Base-by-base conservation (phyloP, 164 flowering plant species). In the Liquidambar formosana region DNA sequence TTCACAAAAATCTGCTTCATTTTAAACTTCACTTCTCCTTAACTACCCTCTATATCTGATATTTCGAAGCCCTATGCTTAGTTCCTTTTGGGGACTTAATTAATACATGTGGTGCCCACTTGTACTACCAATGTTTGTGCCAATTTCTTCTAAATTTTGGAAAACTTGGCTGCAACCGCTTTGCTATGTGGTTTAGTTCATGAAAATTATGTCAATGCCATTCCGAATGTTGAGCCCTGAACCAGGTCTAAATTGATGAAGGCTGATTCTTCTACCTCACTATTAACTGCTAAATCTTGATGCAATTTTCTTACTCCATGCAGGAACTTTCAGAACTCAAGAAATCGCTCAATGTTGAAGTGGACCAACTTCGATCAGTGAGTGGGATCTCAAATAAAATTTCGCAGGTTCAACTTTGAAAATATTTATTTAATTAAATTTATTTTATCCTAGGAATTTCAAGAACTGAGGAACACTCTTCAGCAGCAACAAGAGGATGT, bases 401-500 rank as follows among this genome's bases (percentile, higher is more conserved):
- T n/a, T 26, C 61, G 15, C 27, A 27, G 11, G 15, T 56, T 26
- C 53, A 6, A 13, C 3, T 41, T 22, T 4, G 3, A 10, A 9
- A 5, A 14, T 27, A n/a, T 18, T 19, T 26, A 10, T 46, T n/a
- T 62, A 22, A 16, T 22, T 54, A 19, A 18, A 13, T 5, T 23
- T 33, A n/a, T 41, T 61, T 65, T 43, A 1, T 38, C 4, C 54
- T 48, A 89, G 94, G 92, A 88, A 77, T 89, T 89, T 76, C 89
- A 92, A 88, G 97, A 85, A 19, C 75, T 94, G 72, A 88, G 86
- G 79, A 86, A 77, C 60, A 92, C 92, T 46, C 93, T 94, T 54
- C 89, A 88, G 71, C 92, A 94, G 74, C 98, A 94, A 73, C 96
- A 92, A 68, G 98, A 94, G 53, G 97, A 92, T 80, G 93, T 90